Percentiles rank a stretch among this genome's conserved stretches.
phyloP scores from a whole-genome alignment of 768 basidiomycete species.

The Termitomyces sp. region DNA sequence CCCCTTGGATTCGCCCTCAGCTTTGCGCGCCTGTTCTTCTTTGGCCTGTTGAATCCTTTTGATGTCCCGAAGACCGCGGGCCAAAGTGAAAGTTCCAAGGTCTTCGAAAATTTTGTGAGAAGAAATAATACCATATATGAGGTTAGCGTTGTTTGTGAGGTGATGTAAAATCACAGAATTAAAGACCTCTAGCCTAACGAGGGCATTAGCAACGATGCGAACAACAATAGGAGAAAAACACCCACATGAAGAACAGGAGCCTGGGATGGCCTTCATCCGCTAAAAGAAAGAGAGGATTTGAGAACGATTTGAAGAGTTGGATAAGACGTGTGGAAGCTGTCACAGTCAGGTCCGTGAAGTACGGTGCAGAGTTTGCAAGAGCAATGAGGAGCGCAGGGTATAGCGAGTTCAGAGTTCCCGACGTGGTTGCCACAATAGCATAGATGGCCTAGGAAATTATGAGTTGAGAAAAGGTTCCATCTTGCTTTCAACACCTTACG shows the following conservation, averaged over 20 bases:
- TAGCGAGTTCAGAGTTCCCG: slow-evolving; percentile 72
- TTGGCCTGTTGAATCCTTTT: slow-evolving; percentile 65
- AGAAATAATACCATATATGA: slow-evolving; percentile 81
- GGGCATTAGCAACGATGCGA: not conserved
- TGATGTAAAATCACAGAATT: slow-evolving; percentile 79
- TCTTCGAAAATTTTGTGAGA: slow-evolving; percentile 85
- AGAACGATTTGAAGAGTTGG: slow-evolving; percentile 89
- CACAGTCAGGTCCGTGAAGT: slow-evolving; percentile 75
- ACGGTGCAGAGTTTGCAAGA: slow-evolving; percentile 83
- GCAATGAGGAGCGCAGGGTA: slow-evolving; percentile 93
- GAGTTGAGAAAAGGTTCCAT: not conserved
- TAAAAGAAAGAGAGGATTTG: slow-evolving; percentile 82
- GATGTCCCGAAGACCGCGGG: slow-evolving; percentile 81
- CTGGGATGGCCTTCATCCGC: slow-evolving; percentile 95
- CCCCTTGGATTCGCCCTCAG: slow-evolving; percentile 31
- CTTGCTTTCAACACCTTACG: slow-evolving; percentile 34
- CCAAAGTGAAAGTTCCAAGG: slow-evolving; percentile 86
- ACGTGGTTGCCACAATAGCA: slow-evolving; percentile 83
- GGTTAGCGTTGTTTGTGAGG: slow-evolving; percentile 77
- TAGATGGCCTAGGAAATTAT: slow-evolving; percentile 65
- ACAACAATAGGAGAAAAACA: not conserved
- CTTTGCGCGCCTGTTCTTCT: slow-evolving; percentile 53
- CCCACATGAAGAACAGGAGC: slow-evolving; percentile 85
- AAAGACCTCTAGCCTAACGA: slow-evolving; percentile 79
- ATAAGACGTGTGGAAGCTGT: slow-evolving; percentile 78